Percentiles rank a stretch among this genome's conserved stretches.
Conservation (phyloP, 345 rosid species). For the Arabidopsis arenosa region DNA sequence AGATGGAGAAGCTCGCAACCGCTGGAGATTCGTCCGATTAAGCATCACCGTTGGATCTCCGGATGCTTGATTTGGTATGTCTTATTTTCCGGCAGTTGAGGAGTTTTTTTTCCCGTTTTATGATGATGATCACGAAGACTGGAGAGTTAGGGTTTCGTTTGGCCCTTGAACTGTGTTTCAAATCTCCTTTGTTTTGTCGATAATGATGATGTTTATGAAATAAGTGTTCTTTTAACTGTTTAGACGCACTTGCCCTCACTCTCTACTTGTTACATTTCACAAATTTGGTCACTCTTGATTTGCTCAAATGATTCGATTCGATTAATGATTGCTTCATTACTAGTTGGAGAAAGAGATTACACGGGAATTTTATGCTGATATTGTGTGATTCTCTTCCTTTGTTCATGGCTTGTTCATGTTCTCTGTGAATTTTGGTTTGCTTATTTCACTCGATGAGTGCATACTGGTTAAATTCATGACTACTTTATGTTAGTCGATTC, state of each 20-base stretch:
- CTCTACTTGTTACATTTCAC: constrained; percentile 13
- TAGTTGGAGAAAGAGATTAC: neutral
- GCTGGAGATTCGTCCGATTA: constrained; percentile 43
- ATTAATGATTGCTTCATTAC: neutral
- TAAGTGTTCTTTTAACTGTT: constrained; percentile 35
- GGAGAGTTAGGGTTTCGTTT: constrained; percentile 38
- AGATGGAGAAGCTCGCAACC: constrained; percentile 63
- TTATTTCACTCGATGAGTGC: neutral
- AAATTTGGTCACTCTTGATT: constrained; percentile 23
- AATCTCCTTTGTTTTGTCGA: constrained; percentile 37
- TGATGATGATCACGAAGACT: constrained; percentile 42
- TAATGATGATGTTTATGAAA: constrained; percentile 38
- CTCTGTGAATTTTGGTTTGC: neutral
- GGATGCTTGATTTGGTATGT: constrained; percentile 35
- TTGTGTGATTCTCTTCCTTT: neutral
- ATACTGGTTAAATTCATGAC: neutral
- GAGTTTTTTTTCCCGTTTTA: constrained; percentile 17
- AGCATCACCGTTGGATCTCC: constrained; percentile 17
- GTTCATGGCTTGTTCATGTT: neutral
- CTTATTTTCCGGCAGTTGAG: constrained; percentile 21
- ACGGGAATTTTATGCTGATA: neutral
- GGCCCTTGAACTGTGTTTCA: constrained; percentile 19
- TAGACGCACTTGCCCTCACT: constrained; percentile 18
- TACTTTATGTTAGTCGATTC: neutral
- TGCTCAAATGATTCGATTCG: constrained; percentile 14